Evolutionary conservation across 345 rosid genomes (phyloP).

Genomic region (Brassica incana): DNA sequence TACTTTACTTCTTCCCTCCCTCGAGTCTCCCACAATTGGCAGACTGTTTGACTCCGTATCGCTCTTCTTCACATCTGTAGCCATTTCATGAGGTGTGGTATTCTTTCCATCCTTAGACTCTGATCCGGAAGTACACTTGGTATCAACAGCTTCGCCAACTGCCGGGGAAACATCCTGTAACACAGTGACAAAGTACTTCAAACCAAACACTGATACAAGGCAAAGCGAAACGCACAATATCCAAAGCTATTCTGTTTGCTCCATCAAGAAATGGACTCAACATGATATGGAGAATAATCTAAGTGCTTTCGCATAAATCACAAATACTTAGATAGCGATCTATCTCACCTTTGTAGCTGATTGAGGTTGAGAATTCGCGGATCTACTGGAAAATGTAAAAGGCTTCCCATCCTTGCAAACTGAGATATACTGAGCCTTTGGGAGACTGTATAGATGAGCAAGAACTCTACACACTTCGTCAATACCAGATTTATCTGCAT

Average conservation of each 20-base stretch:
- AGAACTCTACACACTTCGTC: conserved; percentile 88
- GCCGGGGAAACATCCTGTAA: conserved; percentile 56
- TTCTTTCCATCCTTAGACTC: conserved; percentile 52
- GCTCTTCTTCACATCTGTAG: conserved; percentile 61
- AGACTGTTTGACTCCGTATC: conserved; percentile 57
- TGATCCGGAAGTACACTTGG: conserved; percentile 36
- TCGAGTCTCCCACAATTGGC: conserved; percentile 47
- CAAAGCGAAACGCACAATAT: background rate
- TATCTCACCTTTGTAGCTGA: conserved; percentile 54
- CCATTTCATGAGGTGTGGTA: conserved; percentile 50
- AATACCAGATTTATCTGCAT: conserved; percentile 86
- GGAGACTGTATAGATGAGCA: conserved; percentile 82
- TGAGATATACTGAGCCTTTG: conserved; percentile 74
- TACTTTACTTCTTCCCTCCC: conserved; percentile 56
- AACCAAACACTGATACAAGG: background rate
- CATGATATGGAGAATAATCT: background rate
- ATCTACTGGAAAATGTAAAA: conserved; percentile 66
- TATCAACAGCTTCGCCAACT: conserved; percentile 42
- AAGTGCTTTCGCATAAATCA: background rate
- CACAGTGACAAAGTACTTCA: conserved; percentile 17
- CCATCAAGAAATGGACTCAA: background rate
- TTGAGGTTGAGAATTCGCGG: conserved; percentile 60
- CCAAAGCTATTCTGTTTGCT: background rate
- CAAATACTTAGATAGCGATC: background rate
- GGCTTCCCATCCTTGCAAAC: conserved; percentile 84